Conservation (phyloP, 2,329 filamentous ascomycete species). For the Endoconidiophora polonica region DNA sequence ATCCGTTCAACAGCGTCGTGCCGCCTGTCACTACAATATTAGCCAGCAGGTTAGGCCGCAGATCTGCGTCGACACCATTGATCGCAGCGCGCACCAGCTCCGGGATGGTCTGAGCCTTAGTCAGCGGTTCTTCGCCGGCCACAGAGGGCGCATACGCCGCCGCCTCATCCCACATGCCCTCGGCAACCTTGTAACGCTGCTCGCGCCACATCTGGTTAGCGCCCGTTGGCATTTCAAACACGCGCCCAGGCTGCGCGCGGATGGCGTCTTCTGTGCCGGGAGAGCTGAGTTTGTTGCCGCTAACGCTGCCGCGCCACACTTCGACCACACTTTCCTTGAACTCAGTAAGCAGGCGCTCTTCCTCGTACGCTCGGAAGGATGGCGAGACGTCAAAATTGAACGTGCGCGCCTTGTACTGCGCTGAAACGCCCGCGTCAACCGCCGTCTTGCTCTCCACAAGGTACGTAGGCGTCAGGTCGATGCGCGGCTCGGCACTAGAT, state of each 20-base stretch:
- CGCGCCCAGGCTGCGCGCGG: slow-evolving; percentile 56
- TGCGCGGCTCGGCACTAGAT: slow-evolving; percentile 39
- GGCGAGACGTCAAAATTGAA: slow-evolving; percentile 45
- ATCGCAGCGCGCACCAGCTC: slow-evolving; percentile 66
- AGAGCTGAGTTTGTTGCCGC: slow-evolving; percentile 42
- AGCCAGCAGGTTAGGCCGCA: slow-evolving; percentile 63
- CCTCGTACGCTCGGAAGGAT: slow-evolving; percentile 69
- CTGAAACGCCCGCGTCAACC: slow-evolving; percentile 69
- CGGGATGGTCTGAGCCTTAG: slow-evolving; percentile 65
- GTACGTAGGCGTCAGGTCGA: slow-evolving; percentile 70
- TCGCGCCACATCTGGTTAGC: slow-evolving; percentile 89
- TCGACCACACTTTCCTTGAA: slow-evolving; percentile 98
- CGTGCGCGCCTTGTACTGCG: slow-evolving; percentile 57
- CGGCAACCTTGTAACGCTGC: slow-evolving; percentile 71
- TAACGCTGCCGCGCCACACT: slow-evolving; percentile 67
- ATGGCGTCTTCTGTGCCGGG: slow-evolving; percentile 63
- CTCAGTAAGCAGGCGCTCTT: slow-evolving; percentile 83
- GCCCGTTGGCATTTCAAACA: slow-evolving; percentile 95
- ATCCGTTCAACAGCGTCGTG: slow-evolving; percentile 71
- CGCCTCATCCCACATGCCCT: slow-evolving; percentile 80
- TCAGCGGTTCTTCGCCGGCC: slow-evolving; percentile 26
- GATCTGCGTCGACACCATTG: slow-evolving; percentile 70
- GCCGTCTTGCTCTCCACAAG: slow-evolving; percentile 74
- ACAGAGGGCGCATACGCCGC: slow-evolving; percentile 42
- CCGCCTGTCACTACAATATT: slow-evolving; percentile 92